Evolutionary conservation across 345 rosid species (phyloP).

Genomic region (Corchorus olitorius): DNA sequence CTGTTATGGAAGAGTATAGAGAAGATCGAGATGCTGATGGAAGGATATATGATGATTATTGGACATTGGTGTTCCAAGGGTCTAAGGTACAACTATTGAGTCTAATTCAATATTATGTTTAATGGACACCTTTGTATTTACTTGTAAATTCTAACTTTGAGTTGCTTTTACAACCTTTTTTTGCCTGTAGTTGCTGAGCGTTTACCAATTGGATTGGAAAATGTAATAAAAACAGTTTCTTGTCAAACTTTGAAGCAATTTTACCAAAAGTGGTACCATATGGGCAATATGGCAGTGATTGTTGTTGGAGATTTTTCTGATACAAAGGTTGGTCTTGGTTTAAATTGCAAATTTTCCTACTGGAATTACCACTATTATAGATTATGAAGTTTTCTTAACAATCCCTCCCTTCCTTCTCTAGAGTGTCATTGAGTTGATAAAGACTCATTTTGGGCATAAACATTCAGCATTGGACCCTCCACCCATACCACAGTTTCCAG

Average conservation of each 20-base stretch:
- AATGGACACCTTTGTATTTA: background rate
- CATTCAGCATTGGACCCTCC: slow-evolving; percentile 43
- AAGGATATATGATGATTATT: slow-evolving; percentile 84
- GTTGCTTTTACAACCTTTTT: background rate
- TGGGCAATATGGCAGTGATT: slow-evolving; percentile 79
- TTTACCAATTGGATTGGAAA: slow-evolving; percentile 86
- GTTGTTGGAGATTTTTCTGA: slow-evolving; percentile 93
- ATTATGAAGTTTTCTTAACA: slow-evolving; percentile 19
- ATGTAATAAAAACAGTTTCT: slow-evolving; percentile 77
- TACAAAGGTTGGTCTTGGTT: slow-evolving; percentile 57
- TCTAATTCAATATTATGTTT: background rate
- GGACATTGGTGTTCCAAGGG: slow-evolving; percentile 84
- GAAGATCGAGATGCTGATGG: slow-evolving; percentile 81
- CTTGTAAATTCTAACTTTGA: background rate
- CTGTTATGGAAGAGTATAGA: slow-evolving; percentile 90
- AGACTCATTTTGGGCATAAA: slow-evolving; percentile 69
- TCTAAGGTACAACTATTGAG: slow-evolving; percentile 57
- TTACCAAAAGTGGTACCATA: slow-evolving; percentile 78
- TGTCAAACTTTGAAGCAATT: slow-evolving; percentile 67
- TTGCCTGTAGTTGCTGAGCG: slow-evolving; percentile 81
- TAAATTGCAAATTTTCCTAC: slow-evolving; percentile 7
- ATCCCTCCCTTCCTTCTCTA: slow-evolving; percentile 24
- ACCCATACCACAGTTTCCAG: slow-evolving; percentile 55
- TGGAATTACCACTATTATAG: background rate
- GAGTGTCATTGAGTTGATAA: slow-evolving; percentile 82